These are phyloP conservation scores for Zychaea mexicana DNA, from an alignment of 371 early-diverging fungal genomes.

Conservation along the genomic window DNA sequence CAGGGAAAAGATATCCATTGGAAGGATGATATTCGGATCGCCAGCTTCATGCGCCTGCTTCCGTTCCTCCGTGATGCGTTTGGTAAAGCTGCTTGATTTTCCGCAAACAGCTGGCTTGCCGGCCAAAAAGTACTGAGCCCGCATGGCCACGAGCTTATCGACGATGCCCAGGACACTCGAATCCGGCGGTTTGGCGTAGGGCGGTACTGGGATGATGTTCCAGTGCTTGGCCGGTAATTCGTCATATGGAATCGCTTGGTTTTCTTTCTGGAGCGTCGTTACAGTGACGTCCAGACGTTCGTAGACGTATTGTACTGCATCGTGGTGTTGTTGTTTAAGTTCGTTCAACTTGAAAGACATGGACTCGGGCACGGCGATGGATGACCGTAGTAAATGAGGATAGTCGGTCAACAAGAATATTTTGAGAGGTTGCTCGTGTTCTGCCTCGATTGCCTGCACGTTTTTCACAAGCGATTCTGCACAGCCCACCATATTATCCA, in stretches of 20 bases:
- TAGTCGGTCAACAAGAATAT: constrained; percentile 51
- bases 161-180: constrained; percentile 43
- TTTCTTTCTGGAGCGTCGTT: constrained; percentile 20
- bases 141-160: constrained; percentile 51
- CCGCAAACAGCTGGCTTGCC: constrained; percentile 45
- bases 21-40: constrained; percentile 6
- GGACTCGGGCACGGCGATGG: constrained; percentile 41
- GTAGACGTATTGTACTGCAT: constrained; percentile 40
- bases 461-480: constrained; percentile 35
- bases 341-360: constrained; percentile 36
- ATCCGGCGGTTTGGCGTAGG: constrained; percentile 25
- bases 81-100: constrained; percentile 44
- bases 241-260: constrained; percentile 66
- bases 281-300: constrained; percentile 33
- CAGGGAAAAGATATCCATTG: constrained; percentile 16
- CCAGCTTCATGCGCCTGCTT: constrained; percentile 8
- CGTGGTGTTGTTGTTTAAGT: constrained; percentile 37
- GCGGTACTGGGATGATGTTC: constrained; percentile 35
- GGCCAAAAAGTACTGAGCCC: constrained; percentile 49
- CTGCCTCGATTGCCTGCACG: constrained; percentile 15
- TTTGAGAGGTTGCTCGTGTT: constrained; percentile 10
- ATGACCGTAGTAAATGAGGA: constrained; percentile 40
- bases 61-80: constrained; percentile 28
- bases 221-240: constrained; percentile 77
- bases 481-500: constrained; percentile 41